Percentiles rank a stretch among this genome's conserved stretches.
Conservation (phyloP, 129 eudicot species). For the Saussurea involucrata region DNA sequence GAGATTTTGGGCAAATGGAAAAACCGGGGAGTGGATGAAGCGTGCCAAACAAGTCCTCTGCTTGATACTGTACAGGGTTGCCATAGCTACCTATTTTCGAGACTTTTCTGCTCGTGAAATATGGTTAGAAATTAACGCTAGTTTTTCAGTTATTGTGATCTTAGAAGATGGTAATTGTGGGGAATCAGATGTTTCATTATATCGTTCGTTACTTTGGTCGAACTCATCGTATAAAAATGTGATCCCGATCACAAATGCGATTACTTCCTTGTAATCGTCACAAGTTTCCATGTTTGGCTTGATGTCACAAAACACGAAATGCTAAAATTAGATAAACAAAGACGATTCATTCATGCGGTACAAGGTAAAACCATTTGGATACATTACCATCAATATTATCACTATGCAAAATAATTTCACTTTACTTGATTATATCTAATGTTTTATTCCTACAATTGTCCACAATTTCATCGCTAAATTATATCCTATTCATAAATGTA, state of each 20-base stretch:
- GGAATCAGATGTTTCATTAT: neutral
- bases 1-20: constrained; percentile 67
- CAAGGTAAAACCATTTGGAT: too few relatives aligned
- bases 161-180: neutral
- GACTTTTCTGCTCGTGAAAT: constrained; percentile 80
- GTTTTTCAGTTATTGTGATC: neutral
- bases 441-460: too few relatives aligned
- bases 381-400: too few relatives aligned
- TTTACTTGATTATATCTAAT: too few relatives aligned
- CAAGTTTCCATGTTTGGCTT: too few relatives aligned
- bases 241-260: neutral
- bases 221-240: neutral
- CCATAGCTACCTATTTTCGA: constrained; percentile 91
- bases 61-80: constrained; percentile 94
- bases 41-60: constrained; percentile 87
- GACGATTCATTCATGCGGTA: too few relatives aligned
- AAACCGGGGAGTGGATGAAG: constrained; percentile 69
- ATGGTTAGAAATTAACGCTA: neutral
- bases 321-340: too few relatives aligned
- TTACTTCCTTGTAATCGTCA: neutral
- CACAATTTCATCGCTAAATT: too few relatives aligned
- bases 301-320: too few relatives aligned
- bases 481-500: too few relatives aligned
- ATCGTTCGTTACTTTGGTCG: neutral
- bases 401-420: too few relatives aligned